These are phyloP conservation scores for Kappamyces sp. DNA, from an alignment of 192 early-diverging fungal species.

Conservation along the genomic window DNA sequence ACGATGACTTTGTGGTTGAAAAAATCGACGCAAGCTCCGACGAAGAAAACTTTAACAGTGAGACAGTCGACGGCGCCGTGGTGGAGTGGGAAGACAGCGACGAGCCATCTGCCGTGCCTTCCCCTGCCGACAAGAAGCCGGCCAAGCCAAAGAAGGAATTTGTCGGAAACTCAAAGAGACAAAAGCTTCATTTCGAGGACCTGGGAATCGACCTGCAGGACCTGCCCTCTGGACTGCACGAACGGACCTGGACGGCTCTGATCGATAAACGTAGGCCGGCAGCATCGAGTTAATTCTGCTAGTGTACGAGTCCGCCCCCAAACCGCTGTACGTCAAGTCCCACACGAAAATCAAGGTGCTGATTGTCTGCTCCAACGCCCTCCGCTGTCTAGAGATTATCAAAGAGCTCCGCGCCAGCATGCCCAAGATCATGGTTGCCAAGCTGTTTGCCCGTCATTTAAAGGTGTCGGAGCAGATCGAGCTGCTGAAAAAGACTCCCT, in stretches of 20 bases:
- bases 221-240: background rate
- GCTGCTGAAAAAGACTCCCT: slow-evolving; percentile 37
- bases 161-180: slow-evolving; percentile 2
- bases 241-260: slow-evolving; percentile 4
- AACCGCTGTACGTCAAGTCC: slow-evolving; percentile 9
- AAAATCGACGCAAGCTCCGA: background rate
- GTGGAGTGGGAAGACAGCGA: background rate
- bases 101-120: background rate
- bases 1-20: slow-evolving; percentile 4
- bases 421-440: slow-evolving; percentile 53
- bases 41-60: background rate
- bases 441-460: slow-evolving; percentile 74
- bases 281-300: background rate
- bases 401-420: slow-evolving; percentile 43
- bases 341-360: slow-evolving; percentile 25
- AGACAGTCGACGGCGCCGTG: background rate
- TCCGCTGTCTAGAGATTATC: slow-evolving; percentile 56
- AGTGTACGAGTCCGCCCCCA: background rate
- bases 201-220: background rate
- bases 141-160: slow-evolving; percentile 19
- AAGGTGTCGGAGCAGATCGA: slow-evolving; percentile 65
- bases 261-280: slow-evolving; percentile 18
- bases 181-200: background rate
- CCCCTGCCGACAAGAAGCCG: slow-evolving; percentile 17
- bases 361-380: slow-evolving; percentile 55